phyloP scores from a whole-genome alignment of 1,284 basidiomycete genomes.

The Phylloboletellus chloephorus region DNA sequence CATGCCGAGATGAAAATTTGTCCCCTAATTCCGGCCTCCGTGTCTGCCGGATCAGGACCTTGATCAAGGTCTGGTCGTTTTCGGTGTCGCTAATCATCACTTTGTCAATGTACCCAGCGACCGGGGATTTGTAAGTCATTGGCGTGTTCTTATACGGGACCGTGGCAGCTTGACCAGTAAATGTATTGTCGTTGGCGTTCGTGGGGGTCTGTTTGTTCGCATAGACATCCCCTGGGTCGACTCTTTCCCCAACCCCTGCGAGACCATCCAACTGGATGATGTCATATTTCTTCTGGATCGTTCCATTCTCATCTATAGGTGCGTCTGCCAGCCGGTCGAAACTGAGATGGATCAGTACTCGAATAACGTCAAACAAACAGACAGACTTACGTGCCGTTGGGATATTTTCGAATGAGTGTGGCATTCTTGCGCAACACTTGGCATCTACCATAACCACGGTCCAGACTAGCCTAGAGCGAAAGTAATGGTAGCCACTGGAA shows the following conservation, averaged over 20 bases:
- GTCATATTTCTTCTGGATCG: conserved; percentile 79
- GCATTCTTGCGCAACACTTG: conserved; percentile 97
- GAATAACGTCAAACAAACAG: conserved; percentile 11
- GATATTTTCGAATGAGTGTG: conserved; percentile 92
- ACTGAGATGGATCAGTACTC: conserved; percentile 35
- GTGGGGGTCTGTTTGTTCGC: conserved; percentile 96
- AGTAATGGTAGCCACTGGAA: conserved; percentile 8
- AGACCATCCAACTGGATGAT: conserved; percentile 91
- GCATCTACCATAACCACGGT: conserved; percentile 96
- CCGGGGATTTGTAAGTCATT: conserved; percentile 88
- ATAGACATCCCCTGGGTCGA: conserved; percentile 91
- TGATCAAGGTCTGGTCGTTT: conserved; percentile 96
- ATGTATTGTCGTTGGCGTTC: conserved; percentile 83
- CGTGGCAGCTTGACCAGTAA: conserved; percentile 71
- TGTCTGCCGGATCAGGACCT: conserved; percentile 97
- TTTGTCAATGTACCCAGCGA: conserved; percentile 94
- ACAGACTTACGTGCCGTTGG: conserved; percentile 85
- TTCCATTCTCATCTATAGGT: conserved; percentile 78
- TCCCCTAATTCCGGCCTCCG: conserved; percentile 95
- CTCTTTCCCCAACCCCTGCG: conserved; percentile 90
- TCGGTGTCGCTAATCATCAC: conserved; percentile 95
- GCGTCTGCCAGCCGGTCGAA: conserved; percentile 94
- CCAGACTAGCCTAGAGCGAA: conserved; percentile 71
- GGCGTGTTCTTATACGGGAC: conserved; percentile 87
- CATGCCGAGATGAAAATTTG: conserved; percentile 97